Evolutionary conservation across 2,329 filamentous ascomycete species (phyloP).

Genomic region (Colletotrichum orbiculare): DNA sequence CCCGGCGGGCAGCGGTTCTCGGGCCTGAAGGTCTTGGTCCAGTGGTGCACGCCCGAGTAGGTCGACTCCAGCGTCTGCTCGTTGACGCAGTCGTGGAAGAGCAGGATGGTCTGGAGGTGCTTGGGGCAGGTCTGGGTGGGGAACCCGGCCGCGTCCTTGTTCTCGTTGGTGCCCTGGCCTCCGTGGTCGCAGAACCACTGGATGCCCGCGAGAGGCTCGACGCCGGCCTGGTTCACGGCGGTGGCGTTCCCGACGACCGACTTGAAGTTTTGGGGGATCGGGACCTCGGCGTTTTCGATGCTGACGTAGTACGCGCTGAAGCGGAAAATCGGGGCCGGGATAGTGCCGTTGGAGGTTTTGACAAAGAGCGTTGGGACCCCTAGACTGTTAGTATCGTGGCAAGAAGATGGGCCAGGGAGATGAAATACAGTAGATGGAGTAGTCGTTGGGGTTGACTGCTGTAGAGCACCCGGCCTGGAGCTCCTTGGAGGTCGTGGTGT

Average conservation of each 20-base stretch:
- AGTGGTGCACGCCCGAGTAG: slow-evolving; percentile 36
- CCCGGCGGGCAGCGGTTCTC: slow-evolving; percentile 48
- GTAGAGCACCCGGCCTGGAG: slow-evolving; percentile 56
- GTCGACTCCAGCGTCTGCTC: slow-evolving; percentile 38
- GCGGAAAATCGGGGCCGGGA: slow-evolving; percentile 43
- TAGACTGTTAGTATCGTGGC: not conserved
- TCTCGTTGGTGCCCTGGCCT: slow-evolving; percentile 47
- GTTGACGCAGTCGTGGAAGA: slow-evolving; percentile 42
- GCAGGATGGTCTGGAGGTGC: slow-evolving; percentile 41
- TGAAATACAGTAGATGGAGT: slow-evolving; percentile 53
- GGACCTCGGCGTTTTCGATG: slow-evolving; percentile 53
- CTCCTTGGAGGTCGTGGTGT: slow-evolving; percentile 41
- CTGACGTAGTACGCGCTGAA: slow-evolving; percentile 60
- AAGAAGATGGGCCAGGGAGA: too few relatives aligned
- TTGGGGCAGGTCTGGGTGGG: slow-evolving; percentile 39
- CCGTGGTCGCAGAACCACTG: slow-evolving; percentile 45
- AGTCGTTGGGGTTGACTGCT: slow-evolving; percentile 57
- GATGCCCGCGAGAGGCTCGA: slow-evolving; percentile 30
- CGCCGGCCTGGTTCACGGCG: slow-evolving; percentile 43
- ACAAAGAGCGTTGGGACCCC: slow-evolving; percentile 54
- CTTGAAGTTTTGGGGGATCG: slow-evolving; percentile 55
- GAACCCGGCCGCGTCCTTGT: slow-evolving; percentile 1
- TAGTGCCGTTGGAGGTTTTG: slow-evolving; percentile 43
- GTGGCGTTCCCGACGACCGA: slow-evolving; percentile 53
- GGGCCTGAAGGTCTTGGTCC: not conserved